Percentiles rank a stretch among this genome's conserved stretches.
phyloP scores from a whole-genome alignment of 306 rosid species.

The Fagus crenata region DNA sequence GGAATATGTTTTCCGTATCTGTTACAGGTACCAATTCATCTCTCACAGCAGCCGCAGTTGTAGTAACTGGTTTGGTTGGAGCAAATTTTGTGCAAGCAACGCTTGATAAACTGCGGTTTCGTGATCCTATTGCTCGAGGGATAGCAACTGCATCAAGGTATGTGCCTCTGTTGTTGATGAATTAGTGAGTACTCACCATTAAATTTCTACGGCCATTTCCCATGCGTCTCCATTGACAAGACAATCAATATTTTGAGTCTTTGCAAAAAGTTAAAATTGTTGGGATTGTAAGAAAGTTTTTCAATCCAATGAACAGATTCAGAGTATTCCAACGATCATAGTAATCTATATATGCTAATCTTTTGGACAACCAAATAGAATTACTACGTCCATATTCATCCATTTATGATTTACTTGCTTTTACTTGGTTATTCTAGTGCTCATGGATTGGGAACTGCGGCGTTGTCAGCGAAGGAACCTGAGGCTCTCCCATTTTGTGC shows the following conservation, averaged over 20 bases:
- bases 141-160: slow-evolving; percentile 99
- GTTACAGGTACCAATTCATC: slow-evolving; percentile 80
- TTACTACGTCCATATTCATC: slow-evolving; percentile 6
- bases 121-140: slow-evolving; percentile 94
- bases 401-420: slow-evolving; percentile 7
- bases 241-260: background rate
- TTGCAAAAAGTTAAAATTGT: background rate
- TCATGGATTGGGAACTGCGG: slow-evolving; percentile 96
- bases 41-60: slow-evolving; percentile 91
- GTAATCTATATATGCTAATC: background rate
- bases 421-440: slow-evolving; percentile 54
- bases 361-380: background rate
- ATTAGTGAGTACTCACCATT: background rate
- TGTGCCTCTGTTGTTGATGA: slow-evolving; percentile 5
- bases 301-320: background rate
- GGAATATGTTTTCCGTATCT: slow-evolving; percentile 20
- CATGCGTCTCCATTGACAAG: background rate
- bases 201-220: too few species aligned
- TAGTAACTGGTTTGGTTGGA: slow-evolving; percentile 86
- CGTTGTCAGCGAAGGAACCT: slow-evolving; percentile 94
- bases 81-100: slow-evolving; percentile 92
- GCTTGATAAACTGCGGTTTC: slow-evolving; percentile 69
- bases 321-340: background rate
- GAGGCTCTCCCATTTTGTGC: slow-evolving; percentile 98
- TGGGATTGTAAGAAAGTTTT: background rate